These are phyloP conservation scores for Endoconidiophora laricicola DNA, from an alignment of 2,329 filamentous ascomycete species.

Conservation along the genomic window DNA sequence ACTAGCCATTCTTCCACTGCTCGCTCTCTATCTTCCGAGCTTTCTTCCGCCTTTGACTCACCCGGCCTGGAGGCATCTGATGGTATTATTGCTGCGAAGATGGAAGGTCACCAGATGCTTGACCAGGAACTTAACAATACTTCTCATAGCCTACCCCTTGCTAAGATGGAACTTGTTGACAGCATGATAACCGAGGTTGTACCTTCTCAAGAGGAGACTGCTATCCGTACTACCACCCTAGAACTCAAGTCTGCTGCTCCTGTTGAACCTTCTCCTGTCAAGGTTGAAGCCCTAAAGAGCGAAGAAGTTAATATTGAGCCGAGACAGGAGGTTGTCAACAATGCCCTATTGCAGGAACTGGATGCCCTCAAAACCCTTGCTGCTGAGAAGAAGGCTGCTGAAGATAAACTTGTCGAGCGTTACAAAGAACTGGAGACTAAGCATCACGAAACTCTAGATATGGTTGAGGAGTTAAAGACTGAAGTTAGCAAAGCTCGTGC, in stretches of 20 bases:
- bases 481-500: slow-evolving; percentile 66
- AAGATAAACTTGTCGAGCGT: slow-evolving; percentile 55
- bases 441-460: slow-evolving; percentile 65
- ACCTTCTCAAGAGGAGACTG: slow-evolving; percentile 5
- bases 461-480: slow-evolving; percentile 81
- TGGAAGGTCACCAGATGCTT: slow-evolving; percentile 14
- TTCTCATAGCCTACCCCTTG: not conserved
- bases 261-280: slow-evolving; percentile 2
- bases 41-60: slow-evolving; percentile 73
- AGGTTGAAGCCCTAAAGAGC: slow-evolving; percentile 1
- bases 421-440: slow-evolving; percentile 72
- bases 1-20: slow-evolving; percentile 51
- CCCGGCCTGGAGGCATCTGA: slow-evolving; percentile 39
- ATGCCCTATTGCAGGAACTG: slow-evolving; percentile 45
- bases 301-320: not conserved
- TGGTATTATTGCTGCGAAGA: slow-evolving; percentile 28
- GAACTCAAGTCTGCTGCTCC: slow-evolving; percentile 4
- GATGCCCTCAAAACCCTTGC: slow-evolving; percentile 54
- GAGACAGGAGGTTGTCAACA: slow-evolving; percentile 16
- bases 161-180: slow-evolving; percentile 8
- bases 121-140: slow-evolving; percentile 1
- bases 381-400: slow-evolving; percentile 58
- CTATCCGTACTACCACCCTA: not conserved
- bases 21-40: slow-evolving; percentile 83
- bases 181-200: slow-evolving; percentile 7